These are phyloP conservation scores for Mortierella sp. DNA, from an alignment of 371 early-diverging fungal species.

Conservation along the genomic window DNA sequence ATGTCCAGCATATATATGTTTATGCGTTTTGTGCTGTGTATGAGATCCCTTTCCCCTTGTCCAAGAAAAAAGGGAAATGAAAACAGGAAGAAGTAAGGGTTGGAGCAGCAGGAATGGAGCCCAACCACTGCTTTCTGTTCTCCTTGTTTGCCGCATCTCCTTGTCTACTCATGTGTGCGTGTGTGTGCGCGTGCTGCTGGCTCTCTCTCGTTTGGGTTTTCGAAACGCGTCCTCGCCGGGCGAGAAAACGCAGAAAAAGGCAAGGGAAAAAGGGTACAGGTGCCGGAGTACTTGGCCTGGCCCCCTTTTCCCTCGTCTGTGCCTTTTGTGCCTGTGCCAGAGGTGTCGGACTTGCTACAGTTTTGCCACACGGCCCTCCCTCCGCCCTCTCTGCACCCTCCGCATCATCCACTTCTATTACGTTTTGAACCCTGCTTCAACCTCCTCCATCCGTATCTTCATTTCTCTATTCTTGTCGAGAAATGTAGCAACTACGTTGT, in stretches of 20 bases:
- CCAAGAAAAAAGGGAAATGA: background rate
- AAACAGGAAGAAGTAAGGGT: background rate
- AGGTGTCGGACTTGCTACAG: background rate
- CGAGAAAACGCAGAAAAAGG: background rate
- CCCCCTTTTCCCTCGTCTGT: background rate
- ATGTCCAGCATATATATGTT: background rate
- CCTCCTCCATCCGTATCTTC: background rate
- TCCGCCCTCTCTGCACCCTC: background rate
- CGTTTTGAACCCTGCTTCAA: background rate
- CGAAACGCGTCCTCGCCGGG: background rate
- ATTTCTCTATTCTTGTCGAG: conserved; percentile 2
- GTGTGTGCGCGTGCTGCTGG: background rate
- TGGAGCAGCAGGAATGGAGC: background rate
- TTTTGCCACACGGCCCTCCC: background rate
- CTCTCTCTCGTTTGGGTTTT: background rate
- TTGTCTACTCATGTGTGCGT: background rate
- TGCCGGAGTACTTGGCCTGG: conserved; percentile 6
- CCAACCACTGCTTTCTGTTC: background rate
- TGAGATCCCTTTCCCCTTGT: background rate
- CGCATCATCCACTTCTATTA: background rate
- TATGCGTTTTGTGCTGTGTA: background rate
- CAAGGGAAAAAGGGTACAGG: background rate
- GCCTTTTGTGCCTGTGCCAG: background rate
- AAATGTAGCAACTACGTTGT: background rate
- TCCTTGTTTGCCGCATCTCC: background rate